Percentiles rank a stretch among this genome's conserved stretches.
Evolutionary conservation across 1,139 yeast genomes (phyloP).

Genomic region (Suzukiozyma palmioleophila): DNA sequence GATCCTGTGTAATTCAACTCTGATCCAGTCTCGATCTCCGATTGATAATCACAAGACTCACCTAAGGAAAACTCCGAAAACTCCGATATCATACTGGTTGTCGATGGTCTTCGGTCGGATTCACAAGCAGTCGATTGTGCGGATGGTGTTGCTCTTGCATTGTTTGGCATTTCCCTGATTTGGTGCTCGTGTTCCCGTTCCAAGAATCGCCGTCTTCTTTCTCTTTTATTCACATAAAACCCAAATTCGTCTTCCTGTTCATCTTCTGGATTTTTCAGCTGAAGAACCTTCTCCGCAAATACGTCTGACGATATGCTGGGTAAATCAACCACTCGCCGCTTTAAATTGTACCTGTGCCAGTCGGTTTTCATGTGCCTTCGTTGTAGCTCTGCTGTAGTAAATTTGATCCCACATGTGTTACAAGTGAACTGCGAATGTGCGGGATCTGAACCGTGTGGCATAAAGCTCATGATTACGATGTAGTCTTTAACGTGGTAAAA

Average conservation of each 20-base stretch:
- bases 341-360: constrained; percentile 92
- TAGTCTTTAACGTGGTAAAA: too few species aligned
- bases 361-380: constrained; percentile 93
- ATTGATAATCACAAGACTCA: constrained; percentile 28
- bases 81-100: constrained; percentile 50
- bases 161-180: constrained; percentile 13
- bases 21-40: constrained; percentile 39
- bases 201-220: constrained; percentile 16
- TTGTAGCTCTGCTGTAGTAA: constrained; percentile 75
- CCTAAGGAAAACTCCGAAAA: constrained; percentile 67
- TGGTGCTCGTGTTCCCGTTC: constrained; percentile 5
- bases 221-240: constrained; percentile 37
- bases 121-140: constrained; percentile 2
- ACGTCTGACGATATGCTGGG: constrained; percentile 76
- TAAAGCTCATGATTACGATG: constrained; percentile 14
- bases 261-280: constrained; percentile 23
- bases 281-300: constrained; percentile 70
- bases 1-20: constrained; percentile 45
- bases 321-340: constrained; percentile 83
- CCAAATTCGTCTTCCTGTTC: constrained; percentile 65
- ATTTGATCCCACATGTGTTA: constrained; percentile 79
- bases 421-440: constrained; percentile 58
- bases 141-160: constrained; percentile 10
- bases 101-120: constrained; percentile 37
- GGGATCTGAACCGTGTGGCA: constrained; percentile 34